These are phyloP conservation scores for Fusarium falciforme DNA, from an alignment of 2,329 filamentous ascomycete genomes.

Conservation along the genomic window DNA sequence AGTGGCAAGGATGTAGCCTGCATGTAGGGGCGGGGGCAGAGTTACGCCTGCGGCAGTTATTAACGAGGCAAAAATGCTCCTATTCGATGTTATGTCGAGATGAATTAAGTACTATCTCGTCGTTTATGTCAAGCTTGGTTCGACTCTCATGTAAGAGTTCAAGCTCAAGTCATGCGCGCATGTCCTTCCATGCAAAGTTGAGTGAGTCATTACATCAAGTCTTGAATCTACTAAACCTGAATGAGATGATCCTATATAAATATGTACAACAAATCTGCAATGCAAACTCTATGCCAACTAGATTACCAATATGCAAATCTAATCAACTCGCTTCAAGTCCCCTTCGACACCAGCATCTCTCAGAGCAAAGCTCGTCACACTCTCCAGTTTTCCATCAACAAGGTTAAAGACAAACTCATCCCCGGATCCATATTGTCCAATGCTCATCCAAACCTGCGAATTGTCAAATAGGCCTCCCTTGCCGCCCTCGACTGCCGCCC, in stretches of 20 bases:
- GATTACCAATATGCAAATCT: background rate
- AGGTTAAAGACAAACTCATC: constrained; percentile 27
- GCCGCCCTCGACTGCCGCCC: constrained; percentile 21
- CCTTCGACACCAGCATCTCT: background rate
- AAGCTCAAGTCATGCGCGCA: background rate
- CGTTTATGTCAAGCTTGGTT: no score
- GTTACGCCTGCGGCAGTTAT: no score
- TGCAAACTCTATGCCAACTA: background rate
- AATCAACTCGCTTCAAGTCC: constrained; percentile 6
- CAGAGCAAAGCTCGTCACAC: constrained; percentile 1
- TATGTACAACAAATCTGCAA: background rate
- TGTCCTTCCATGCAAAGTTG: background rate
- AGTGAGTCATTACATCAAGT: no score
- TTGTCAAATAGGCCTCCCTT: constrained; percentile 24
- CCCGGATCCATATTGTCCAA: background rate
- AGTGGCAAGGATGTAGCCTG: background rate
- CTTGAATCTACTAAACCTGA: background rate
- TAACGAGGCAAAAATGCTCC: no score
- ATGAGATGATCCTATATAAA: no score
- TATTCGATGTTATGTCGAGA: no score
- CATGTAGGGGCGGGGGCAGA: background rate
- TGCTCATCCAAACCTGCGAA: constrained; percentile 8
- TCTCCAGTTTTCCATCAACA: constrained; percentile 19
- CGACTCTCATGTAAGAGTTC: no score
- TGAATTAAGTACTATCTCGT: no score